These are phyloP conservation scores for Penicillium polonicum DNA, from an alignment of 2,329 filamentous ascomycete species.

Conservation along the genomic window DNA sequence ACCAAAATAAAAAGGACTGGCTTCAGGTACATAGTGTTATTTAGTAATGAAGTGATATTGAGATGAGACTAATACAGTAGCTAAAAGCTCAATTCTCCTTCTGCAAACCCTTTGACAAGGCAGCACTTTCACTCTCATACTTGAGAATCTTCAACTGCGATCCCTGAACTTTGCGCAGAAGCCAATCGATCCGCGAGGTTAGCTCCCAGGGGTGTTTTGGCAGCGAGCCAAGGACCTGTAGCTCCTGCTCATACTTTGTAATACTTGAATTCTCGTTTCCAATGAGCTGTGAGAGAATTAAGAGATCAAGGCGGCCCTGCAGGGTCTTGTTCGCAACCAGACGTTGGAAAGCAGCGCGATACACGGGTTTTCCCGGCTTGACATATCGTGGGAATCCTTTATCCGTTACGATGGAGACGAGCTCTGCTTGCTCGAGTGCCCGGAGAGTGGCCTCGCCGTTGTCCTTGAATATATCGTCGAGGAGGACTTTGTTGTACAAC, in stretches of 20 bases:
- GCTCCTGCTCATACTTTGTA: conserved; percentile 74
- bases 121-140: conserved; percentile 70
- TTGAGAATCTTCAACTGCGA: conserved; percentile 72
- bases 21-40: background rate
- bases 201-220: conserved; percentile 70
- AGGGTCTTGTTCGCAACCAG: conserved; percentile 72
- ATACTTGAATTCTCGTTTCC: conserved; percentile 72
- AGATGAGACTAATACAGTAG: conserved; percentile 1
- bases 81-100: conserved; percentile 46
- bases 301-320: conserved; percentile 69
- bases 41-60: background rate
- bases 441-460: conserved; percentile 75
- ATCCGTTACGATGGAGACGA: conserved; percentile 71
- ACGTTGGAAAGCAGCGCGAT: conserved; percentile 75
- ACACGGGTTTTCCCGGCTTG: conserved; percentile 80
- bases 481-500: conserved; percentile 80
- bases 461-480: conserved; percentile 71
- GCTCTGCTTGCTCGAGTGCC: conserved; percentile 77
- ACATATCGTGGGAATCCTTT: conserved; percentile 78
- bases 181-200: conserved; percentile 64
- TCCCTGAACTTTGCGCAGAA: conserved; percentile 69
- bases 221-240: conserved; percentile 67
- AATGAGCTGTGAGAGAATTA: conserved; percentile 65
- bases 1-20: background rate
- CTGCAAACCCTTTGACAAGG: conserved; percentile 68